Evolutionary conservation across 164 flowering plant genomes (phyloP).

Genomic region (Kalanchoe fedtschenkoi): DNA sequence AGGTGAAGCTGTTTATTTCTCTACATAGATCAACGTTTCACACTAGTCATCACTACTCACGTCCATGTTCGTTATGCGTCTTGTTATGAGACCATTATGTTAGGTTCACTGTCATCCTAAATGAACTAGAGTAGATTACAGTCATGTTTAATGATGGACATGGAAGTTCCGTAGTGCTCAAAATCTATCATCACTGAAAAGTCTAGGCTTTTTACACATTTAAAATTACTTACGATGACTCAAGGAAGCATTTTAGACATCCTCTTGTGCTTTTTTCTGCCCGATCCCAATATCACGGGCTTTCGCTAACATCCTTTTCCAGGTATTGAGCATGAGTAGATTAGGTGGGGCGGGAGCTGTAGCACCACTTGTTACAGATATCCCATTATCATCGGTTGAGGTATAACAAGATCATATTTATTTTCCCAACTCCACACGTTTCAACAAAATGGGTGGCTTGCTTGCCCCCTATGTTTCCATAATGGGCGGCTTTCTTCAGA

Average conservation of each 20-base stretch:
- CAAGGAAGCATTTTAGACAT: background rate
- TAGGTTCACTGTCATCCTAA: background rate
- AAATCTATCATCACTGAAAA: background rate
- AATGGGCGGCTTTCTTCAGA: background rate
- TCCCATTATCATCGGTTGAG: constrained; percentile 78
- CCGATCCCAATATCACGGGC: background rate
- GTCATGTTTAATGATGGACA: too few relatives aligned
- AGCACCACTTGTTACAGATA: constrained; percentile 86
- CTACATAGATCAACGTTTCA: background rate
- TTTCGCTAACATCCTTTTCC: constrained; percentile 12
- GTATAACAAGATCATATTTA: constrained; percentile 22
- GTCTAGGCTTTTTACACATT: background rate
- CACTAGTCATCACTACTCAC: background rate
- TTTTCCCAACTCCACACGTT: background rate
- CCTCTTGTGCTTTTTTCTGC: background rate
- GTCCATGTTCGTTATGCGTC: background rate
- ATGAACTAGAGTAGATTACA: too few relatives aligned
- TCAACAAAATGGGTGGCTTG: background rate
- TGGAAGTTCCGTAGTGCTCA: too few relatives aligned
- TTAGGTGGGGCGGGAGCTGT: constrained; percentile 93
- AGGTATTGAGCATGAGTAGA: constrained; percentile 99
- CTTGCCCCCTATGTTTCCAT: background rate
- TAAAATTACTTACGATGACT: background rate
- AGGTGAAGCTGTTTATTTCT: constrained; percentile 23
- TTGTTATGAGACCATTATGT: background rate